Conservation (phyloP, 306 rosid species). For the Vigna angularis region DNA sequence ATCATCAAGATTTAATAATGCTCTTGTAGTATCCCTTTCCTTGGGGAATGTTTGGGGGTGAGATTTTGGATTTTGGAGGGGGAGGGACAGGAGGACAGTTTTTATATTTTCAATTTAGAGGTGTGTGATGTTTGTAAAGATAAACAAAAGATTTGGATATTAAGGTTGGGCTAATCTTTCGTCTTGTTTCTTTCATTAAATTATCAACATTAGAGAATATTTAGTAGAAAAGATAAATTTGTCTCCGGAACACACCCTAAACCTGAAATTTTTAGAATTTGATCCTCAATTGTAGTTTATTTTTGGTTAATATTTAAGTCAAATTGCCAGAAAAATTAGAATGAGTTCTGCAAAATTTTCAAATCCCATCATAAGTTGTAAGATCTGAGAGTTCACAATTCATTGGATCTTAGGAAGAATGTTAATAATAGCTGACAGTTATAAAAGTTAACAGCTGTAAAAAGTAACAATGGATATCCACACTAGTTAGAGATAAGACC, state of each 20-base stretch:
- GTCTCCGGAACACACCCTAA: neutral
- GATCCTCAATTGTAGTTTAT: too few species aligned
- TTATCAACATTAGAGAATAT: neutral
- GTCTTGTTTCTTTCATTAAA: neutral
- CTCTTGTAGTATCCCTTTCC: neutral
- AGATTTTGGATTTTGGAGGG: neutral
- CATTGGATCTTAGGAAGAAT: neutral
- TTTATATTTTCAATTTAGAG: neutral
- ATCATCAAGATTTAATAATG: neutral
- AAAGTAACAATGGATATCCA: too few species aligned
- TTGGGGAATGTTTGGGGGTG: neutral
- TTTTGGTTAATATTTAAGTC: too few species aligned
- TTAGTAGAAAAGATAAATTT: neutral
- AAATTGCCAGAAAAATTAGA: neutral
- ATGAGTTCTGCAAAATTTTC: neutral
- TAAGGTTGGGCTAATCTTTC: neutral
- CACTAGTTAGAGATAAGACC: too few species aligned
- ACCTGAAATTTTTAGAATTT: neutral
- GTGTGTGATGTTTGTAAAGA: neutral
- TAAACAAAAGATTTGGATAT: neutral
- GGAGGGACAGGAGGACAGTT: neutral
- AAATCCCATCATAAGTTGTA: neutral
- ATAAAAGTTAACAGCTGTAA: too few species aligned
- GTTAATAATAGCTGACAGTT: neutral
- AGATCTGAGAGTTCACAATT: neutral